Base-by-base conservation (phyloP, 805 yeast genomes). In the Candida ponderosae region DNA sequence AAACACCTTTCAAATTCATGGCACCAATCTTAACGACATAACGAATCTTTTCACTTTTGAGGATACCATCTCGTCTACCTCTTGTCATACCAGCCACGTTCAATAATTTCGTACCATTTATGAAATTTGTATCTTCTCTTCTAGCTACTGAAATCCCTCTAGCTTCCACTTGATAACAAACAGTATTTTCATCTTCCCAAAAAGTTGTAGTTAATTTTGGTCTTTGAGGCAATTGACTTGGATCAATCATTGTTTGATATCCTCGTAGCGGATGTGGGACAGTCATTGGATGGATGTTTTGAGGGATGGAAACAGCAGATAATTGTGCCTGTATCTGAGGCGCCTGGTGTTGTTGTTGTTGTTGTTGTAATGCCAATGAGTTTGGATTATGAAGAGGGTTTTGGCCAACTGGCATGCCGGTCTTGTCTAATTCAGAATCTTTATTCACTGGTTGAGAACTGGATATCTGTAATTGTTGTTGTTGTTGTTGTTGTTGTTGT, bases 141-240 rank as follows among this genome's bases (percentile, higher is more conserved):
- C 86, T 62, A 21, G 78, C 82, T 27, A 79, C 84, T 1, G 78
- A 65, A 28, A 79, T 79, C 38, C 78, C 78, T 50, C 78, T 76
- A 35, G 81, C 79, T 42, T 79, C 85, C 35, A 79, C 85, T 54
- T 79, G 86, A 56, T 79, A 79, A 50, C 86, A 79, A 32, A 79
- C 61, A 1, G 86, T 79, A 47, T 75, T 76, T 48, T 79, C 85
- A 51, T 79, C 85, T 57, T 79, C 85, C 85, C 85, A 79, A 78
- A 77, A 76, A 11, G 83, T 78, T 18, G 85, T 79, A 33, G 84
- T 78, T 40, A 79, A 77, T 43, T 80, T 65, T 8, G 82, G 85
- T 26, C 81, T 61, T 35, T 65, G 56, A 3, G 55, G 60, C 10
- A 45, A 32, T 33, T 46, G 57, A 38, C 41, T 52, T n/a, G 53